Evolutionary conservation across 176 grass and related monocot species (phyloP).

Genomic region (Aechmea fasciata): DNA sequence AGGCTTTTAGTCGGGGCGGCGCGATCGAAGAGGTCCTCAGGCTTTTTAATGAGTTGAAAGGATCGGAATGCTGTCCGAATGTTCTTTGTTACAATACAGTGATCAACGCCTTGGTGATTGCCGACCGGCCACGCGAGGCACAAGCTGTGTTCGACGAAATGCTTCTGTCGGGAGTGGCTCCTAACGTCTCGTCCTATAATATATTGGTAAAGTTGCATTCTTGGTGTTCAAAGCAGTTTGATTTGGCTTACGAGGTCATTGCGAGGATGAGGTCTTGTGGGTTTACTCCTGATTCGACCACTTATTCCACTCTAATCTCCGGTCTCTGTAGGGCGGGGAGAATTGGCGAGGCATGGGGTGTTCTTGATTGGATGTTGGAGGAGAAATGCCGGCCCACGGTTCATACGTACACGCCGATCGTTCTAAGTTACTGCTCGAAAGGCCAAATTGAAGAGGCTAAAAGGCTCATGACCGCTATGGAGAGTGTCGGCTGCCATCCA

Average conservation of each 20-base stretch:
- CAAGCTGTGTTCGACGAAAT: constrained; percentile 35
- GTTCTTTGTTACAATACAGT: constrained; percentile 84
- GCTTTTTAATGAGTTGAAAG: constrained; percentile 50
- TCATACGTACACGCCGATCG: constrained; percentile 64
- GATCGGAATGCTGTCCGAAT: constrained; percentile 10
- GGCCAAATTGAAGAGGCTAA: constrained; percentile 59
- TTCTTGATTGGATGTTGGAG: constrained; percentile 64
- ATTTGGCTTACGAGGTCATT: constrained; percentile 35
- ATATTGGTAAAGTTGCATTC: constrained; percentile 58
- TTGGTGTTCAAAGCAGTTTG: constrained; percentile 34
- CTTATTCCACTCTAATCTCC: constrained; percentile 57
- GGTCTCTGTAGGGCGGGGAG: constrained; percentile 47
- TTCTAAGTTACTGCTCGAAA: constrained; percentile 54
- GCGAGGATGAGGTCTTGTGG: constrained; percentile 22
- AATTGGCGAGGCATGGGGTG: constrained; percentile 46
- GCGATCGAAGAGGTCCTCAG: constrained; percentile 35
- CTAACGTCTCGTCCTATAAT: constrained; percentile 49
- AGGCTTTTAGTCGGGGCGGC: constrained; percentile 34
- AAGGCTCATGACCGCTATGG: constrained; percentile 51
- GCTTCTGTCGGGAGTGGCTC: constrained; percentile 25
- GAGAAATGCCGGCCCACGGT: constrained; percentile 36
- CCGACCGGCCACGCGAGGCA: constrained; percentile 31
- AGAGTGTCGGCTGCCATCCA: constrained; percentile 36
- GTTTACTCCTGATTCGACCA: constrained; percentile 34
- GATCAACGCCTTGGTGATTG: constrained; percentile 53